Evolutionary conservation across 2,329 filamentous ascomycete species (phyloP).

Genomic region (Sporothrix schenckii): DNA sequence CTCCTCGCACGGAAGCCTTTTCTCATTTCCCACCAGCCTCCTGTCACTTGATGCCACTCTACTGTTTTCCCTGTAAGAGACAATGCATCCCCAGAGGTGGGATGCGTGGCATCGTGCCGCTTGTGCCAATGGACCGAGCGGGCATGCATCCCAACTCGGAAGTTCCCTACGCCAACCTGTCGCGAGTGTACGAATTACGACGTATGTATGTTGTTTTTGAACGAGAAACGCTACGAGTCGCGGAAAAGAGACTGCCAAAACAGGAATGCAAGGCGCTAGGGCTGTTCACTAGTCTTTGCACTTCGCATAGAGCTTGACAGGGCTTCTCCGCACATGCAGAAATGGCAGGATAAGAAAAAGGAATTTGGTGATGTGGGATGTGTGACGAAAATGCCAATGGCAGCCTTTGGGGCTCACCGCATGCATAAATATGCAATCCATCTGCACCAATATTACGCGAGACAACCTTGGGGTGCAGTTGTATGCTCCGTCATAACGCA

Average conservation of each 20-base stretch:
- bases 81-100: neutral
- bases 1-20: neutral
- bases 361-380: neutral
- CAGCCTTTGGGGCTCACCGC: slow-evolving; percentile 18
- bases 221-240: no score
- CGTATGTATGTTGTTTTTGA: no score
- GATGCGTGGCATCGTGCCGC: slow-evolving; percentile 11
- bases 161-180: no score
- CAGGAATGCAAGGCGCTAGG: slow-evolving; percentile 24
- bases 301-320: neutral
- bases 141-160: neutral
- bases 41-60: slow-evolving; percentile 18
- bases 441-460: slow-evolving; percentile 17
- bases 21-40: neutral
- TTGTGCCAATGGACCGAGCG: slow-evolving; percentile 4
- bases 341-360: neutral
- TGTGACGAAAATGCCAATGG: neutral
- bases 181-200: no score
- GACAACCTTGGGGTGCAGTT: neutral
- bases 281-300: no score
- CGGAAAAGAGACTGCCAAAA: slow-evolving; percentile 3
- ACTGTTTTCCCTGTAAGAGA: neutral
- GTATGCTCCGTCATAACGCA: neutral
- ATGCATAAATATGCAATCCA: slow-evolving; percentile 23
- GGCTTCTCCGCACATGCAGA: slow-evolving; percentile 10